Conservation (phyloP, 495 filamentous ascomycete genomes). For the Xylaria palmicola region DNA sequence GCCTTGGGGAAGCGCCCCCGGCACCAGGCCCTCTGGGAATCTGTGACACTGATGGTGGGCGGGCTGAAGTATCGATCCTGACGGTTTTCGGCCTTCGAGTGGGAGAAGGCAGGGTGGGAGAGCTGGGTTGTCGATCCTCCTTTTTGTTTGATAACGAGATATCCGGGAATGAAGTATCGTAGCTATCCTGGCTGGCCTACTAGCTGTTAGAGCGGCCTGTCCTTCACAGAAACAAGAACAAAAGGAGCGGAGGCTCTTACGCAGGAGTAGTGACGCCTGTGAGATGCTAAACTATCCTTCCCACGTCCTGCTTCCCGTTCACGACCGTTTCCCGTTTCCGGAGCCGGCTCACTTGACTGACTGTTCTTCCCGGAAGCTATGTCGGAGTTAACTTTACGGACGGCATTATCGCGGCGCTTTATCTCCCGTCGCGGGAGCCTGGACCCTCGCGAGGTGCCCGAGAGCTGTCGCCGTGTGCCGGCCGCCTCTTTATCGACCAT, state of each 20-base stretch:
- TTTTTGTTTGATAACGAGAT: background rate
- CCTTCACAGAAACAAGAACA: background rate
- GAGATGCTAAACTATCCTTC: conserved; percentile 2
- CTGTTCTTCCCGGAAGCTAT: conserved; percentile 17
- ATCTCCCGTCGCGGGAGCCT: conserved; percentile 17
- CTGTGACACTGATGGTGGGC: conserved; percentile 10
- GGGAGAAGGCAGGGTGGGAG: background rate
- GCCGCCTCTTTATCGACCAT: conserved; percentile 18
- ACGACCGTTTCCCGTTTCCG: conserved; percentile 10
- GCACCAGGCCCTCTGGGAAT: conserved; percentile 7
- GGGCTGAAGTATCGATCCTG: background rate
- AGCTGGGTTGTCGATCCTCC: background rate
- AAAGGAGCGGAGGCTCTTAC: conserved; percentile 18
- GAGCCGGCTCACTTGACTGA: conserved; percentile 8
- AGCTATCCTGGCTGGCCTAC: conserved; percentile 25
- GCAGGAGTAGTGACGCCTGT: conserved; percentile 10
- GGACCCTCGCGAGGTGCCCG: conserved; percentile 12
- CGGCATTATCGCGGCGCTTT: conserved; percentile 2
- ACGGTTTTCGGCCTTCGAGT: background rate
- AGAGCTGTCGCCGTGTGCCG: conserved; percentile 10
- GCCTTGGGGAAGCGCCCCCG: conserved; percentile 3
- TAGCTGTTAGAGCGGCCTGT: conserved; percentile 3
- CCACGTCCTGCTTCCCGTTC: background rate
- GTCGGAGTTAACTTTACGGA: conserved; percentile 17
- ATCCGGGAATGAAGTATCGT: conserved; percentile 7